Evolutionary conservation across 2,329 filamentous ascomycete species (phyloP), one percentile per base, ranked within the genome.

Genomic region (Blastomyces parvus): DNA sequence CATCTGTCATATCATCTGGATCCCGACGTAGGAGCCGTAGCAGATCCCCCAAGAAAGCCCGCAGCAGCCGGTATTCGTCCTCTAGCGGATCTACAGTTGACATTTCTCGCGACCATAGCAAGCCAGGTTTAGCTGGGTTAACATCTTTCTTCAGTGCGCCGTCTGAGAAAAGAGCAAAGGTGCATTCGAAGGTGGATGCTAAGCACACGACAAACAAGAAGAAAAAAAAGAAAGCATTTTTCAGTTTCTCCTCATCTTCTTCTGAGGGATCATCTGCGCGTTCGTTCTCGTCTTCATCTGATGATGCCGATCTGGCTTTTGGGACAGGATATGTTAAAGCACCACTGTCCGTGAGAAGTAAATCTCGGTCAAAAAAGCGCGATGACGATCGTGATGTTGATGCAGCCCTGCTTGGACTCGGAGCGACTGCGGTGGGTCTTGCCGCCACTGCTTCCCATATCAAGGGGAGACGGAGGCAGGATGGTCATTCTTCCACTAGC

Each of bases 241-340:
- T 88, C 61, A 79, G 86, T 52, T 82, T 80, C 63, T 63, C 64
- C 82, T 59, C 42, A 2, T 59, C 58, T 46, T 48, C 42, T 27
- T 59, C 58, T n/a, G 40, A 36, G 82, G 85, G 68, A 79, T 58
- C 55, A 14, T 63, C 64, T 82, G 36, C 58, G 3, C 48, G 42
- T 48, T 59, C 58, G 14, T 48, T 40, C 33, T 27, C 77, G 62
- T 88, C 86, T 46, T 62, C 59, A 53, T 64, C 64, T 0, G 79
- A 88, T 62, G 85, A 88, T 72, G 84, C 83, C 25, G 87, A 90
- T 70, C 76, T 89, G 65, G 86, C 86, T 11, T 89, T 88, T 70
- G 86, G 87, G 11, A 80, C 77, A 62, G 86, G 85, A 19, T 87
- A 74, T 44, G 64, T 76, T 2, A 74, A 73, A 50, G 65, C 70